Conservation (phyloP, 805 yeast genomes). For the Myxozyma udenii region DNA sequence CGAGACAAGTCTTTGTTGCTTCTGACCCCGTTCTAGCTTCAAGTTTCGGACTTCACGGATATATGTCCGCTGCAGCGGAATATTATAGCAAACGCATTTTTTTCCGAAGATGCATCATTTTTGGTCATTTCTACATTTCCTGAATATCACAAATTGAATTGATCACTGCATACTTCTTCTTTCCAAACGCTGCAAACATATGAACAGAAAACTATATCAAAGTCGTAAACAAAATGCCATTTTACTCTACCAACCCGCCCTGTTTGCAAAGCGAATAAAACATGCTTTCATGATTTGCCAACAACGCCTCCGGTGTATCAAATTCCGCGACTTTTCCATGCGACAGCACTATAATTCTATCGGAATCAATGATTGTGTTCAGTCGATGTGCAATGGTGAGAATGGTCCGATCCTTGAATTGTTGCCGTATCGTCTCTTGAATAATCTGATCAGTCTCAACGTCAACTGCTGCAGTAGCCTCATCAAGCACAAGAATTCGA, state of each 20-base stretch:
- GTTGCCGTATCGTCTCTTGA: slow-evolving; percentile 73
- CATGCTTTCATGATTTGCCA: slow-evolving; percentile 57
- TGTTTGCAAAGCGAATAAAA: slow-evolving; percentile 30
- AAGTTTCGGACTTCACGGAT: too few relatives aligned
- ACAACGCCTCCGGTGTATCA: slow-evolving; percentile 64
- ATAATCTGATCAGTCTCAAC: slow-evolving; percentile 77
- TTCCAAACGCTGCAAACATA: background rate
- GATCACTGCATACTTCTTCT: too few relatives aligned
- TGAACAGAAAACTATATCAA: background rate
- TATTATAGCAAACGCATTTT: too few relatives aligned
- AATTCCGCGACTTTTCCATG: slow-evolving; percentile 75
- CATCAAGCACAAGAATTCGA: slow-evolving; percentile 74
- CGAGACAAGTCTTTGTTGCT: too few relatives aligned
- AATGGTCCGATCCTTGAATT: slow-evolving; percentile 72
- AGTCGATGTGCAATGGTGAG: slow-evolving; percentile 86
- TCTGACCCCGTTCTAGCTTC: too few relatives aligned
- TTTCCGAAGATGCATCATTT: too few relatives aligned
- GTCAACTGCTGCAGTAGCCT: slow-evolving; percentile 87
- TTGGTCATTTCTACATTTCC: too few relatives aligned
- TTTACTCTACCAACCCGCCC: slow-evolving; percentile 28
- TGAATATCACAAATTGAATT: too few relatives aligned
- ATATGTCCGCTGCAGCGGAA: too few relatives aligned
- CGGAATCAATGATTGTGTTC: slow-evolving; percentile 82
- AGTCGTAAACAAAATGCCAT: too few relatives aligned
- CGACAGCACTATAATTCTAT: slow-evolving; percentile 69